Conservation (phyloP, 345 rosid species). For the Gossypium australe region DNA sequence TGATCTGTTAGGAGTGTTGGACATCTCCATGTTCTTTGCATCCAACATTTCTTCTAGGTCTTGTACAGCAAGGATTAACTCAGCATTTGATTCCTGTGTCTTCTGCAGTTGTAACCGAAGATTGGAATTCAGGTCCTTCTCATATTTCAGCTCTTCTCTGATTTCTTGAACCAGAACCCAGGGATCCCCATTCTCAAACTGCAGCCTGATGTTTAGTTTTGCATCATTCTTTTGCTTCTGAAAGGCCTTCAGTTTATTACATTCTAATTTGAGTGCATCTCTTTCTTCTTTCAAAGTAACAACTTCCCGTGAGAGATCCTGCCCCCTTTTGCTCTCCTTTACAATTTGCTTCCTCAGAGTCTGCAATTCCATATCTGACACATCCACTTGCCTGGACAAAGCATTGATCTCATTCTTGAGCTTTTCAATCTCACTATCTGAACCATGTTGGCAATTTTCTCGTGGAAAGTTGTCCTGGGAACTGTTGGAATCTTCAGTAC, state of each 20-base stretch:
- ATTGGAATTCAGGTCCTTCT: slow-evolving; percentile 66
- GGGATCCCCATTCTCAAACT: slow-evolving; percentile 51
- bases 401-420: slow-evolving; percentile 59
- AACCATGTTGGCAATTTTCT: slow-evolving; percentile 33
- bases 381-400: slow-evolving; percentile 63
- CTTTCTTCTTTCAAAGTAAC: slow-evolving; percentile 60
- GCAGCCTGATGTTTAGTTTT: slow-evolving; percentile 43
- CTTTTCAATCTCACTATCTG: slow-evolving; percentile 54
- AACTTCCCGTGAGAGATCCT: slow-evolving; percentile 69
- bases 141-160: slow-evolving; percentile 62
- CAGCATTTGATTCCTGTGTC: slow-evolving; percentile 82
- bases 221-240: slow-evolving; percentile 40
- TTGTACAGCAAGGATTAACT: slow-evolving; percentile 85
- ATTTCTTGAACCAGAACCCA: slow-evolving; percentile 59
- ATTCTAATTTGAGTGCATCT: slow-evolving; percentile 49
- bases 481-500: slow-evolving; percentile 51
- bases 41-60: slow-evolving; percentile 83
- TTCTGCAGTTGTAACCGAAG: slow-evolving; percentile 79
- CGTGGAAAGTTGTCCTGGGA: slow-evolving; percentile 37
- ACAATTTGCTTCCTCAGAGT: slow-evolving; percentile 76
- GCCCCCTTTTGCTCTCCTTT: slow-evolving; percentile 80
- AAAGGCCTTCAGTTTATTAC: slow-evolving; percentile 46
- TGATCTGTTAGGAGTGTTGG: slow-evolving; percentile 24
- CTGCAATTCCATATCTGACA: slow-evolving; percentile 82
- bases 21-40: slow-evolving; percentile 39